These are phyloP conservation scores for Zygosaccharomyces siamensis DNA, from an alignment of 805 yeast genomes.

Conservation along the genomic window DNA sequence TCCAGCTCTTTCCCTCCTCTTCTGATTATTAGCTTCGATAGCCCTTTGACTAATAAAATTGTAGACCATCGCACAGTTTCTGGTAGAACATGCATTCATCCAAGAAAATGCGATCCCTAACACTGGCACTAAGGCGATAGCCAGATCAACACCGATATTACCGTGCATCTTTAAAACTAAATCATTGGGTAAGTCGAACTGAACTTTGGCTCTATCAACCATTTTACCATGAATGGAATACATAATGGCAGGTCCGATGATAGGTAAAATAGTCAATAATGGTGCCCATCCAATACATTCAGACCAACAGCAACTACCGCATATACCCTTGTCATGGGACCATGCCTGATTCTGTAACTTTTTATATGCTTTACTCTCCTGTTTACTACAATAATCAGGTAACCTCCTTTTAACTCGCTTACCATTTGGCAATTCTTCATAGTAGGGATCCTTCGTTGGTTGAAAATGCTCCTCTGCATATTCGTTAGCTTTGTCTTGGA, in stretches of 20 bases:
- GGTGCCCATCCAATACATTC: constrained; percentile 80
- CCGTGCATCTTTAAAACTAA: constrained; percentile 67
- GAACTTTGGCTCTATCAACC: constrained; percentile 51
- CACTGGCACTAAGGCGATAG: constrained; percentile 73
- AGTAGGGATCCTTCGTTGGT: constrained; percentile 52
- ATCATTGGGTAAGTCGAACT: constrained; percentile 52
- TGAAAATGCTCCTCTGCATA: constrained; percentile 31
- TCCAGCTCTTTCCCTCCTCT: constrained; percentile 8
- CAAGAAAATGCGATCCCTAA: constrained; percentile 75
- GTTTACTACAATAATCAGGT: constrained; percentile 52
- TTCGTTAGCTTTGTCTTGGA: constrained; percentile 22
- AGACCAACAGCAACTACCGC: constrained; percentile 61
- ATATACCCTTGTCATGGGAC: constrained; percentile 77
- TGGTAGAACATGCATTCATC: constrained; percentile 79
- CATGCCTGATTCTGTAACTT: constrained; percentile 73
- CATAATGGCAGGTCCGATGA: constrained; percentile 79
- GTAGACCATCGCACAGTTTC: constrained; percentile 82
- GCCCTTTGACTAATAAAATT: constrained; percentile 31
- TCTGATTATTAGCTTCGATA: constrained; percentile 12
- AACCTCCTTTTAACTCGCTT: constrained; percentile 52
- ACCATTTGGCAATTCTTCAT: constrained; percentile 47
- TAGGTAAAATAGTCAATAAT: constrained; percentile 65
- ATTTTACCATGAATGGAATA: constrained; percentile 71
- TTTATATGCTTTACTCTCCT: constrained; percentile 68
- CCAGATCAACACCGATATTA: constrained; percentile 67